A percentile compares a stretch with the other conserved stretches of the same genome.
These are phyloP conservation scores for Rhizopogon salebrosus DNA, from an alignment of 768 basidiomycete species.

Conservation along the genomic window DNA sequence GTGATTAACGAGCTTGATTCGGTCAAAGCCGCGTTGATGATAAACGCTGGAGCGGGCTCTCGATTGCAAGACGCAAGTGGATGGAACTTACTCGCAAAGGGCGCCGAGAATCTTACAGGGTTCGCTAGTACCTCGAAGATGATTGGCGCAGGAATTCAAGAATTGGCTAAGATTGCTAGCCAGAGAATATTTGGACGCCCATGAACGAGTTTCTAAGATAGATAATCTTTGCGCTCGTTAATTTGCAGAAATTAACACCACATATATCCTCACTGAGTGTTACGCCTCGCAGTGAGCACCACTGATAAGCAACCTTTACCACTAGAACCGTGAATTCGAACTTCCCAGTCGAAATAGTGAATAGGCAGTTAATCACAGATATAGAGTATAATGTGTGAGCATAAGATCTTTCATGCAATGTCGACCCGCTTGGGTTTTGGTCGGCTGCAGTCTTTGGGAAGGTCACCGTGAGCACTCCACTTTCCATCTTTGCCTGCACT, in stretches of 20 bases:
- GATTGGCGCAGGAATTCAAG: constrained; percentile 24
- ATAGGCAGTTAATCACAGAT: too few relatives aligned
- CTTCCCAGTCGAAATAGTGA: too few relatives aligned
- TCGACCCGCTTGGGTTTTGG: constrained; percentile 40
- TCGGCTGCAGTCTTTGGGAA: constrained; percentile 45
- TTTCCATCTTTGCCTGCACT: constrained; percentile 42
- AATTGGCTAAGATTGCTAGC: constrained; percentile 15
- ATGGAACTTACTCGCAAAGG: constrained; percentile 32
- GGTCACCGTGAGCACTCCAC: constrained; percentile 44
- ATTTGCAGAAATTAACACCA: neutral
- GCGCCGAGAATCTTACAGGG: constrained; percentile 39
- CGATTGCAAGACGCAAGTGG: constrained; percentile 21
- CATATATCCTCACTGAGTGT: too few relatives aligned
- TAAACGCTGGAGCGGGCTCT: constrained; percentile 54
- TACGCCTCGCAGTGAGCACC: too few relatives aligned
- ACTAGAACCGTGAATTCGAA: too few relatives aligned
- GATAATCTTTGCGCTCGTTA: neutral
- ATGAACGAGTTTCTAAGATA: neutral
- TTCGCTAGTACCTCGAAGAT: constrained; percentile 28
- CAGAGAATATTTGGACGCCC: neutral
- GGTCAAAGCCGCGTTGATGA: constrained; percentile 82
- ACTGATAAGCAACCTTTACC: too few relatives aligned
- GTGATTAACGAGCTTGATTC: constrained; percentile 85
- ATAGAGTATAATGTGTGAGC: too few relatives aligned
- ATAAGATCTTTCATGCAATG: constrained; percentile 20